These are phyloP conservation scores for Apiospora phragmitis DNA, from an alignment of 2,329 filamentous ascomycete genomes.

Conservation along the genomic window DNA sequence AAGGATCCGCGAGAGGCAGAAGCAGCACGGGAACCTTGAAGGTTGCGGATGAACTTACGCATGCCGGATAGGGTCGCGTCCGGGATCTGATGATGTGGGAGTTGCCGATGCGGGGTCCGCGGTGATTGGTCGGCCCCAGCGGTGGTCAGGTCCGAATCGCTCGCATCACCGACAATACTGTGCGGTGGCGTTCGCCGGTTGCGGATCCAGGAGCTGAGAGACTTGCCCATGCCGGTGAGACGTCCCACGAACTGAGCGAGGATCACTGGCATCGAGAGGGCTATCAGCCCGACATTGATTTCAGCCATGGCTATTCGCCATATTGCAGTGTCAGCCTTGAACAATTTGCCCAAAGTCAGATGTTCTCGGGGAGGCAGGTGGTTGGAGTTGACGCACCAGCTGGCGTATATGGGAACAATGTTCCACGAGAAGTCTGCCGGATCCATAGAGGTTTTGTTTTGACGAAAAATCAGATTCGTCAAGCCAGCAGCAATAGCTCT, in stretches of 20 bases:
- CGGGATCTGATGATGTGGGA: background rate
- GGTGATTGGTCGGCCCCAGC: background rate
- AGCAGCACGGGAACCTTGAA: background rate
- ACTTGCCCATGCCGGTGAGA: conserved; percentile 17
- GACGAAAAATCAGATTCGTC: background rate
- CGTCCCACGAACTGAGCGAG: conserved; percentile 17
- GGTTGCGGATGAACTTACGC: background rate
- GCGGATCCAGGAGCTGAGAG: conserved; percentile 19
- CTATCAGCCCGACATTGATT: conserved; percentile 19
- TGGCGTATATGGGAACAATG: background rate
- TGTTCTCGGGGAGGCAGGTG: background rate
- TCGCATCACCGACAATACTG: background rate
- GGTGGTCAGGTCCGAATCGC: background rate
- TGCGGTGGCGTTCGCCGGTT: conserved; percentile 16
- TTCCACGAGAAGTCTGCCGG: background rate
- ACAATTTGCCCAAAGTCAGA: background rate
- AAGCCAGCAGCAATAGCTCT: background rate
- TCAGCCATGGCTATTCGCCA: conserved; percentile 14
- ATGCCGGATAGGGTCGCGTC: background rate
- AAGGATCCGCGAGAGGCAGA: background rate
- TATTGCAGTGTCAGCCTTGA: background rate
- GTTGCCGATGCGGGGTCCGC: background rate
- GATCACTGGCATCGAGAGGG: conserved; percentile 17
- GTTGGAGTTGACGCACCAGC: background rate
- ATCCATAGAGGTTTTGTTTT: background rate